Evolutionary conservation across 2,329 filamentous ascomycete genomes (phyloP), one percentile per base, ranked within the genome.

Genomic region (Sarocladium strictum): DNA sequence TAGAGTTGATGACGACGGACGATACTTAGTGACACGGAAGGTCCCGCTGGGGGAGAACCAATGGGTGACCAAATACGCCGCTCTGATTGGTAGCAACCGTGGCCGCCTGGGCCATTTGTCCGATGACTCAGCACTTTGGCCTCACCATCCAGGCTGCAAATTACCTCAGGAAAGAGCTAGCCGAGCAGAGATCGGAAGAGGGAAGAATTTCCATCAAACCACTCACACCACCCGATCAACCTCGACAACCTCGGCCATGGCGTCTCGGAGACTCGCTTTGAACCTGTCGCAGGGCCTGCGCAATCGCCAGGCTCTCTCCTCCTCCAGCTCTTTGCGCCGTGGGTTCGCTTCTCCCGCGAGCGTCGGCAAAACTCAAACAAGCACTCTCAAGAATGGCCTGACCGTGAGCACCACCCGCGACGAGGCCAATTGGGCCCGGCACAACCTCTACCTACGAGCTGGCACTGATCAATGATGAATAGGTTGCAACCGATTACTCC

Each of bases 401-500:
- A 99, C 94, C 68, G 93, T 97, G 75, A 74, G 76, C 33, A 33
- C 29, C 55, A 26, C 62, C 60, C 61, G 63, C 62, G 59, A 59
- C 51, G 56, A 56, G 61, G 58, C 61, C 72, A 73, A 76, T 76
- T 74, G 69, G 64, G 62, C 61, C 63, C 61, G 55, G 51, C n/a
- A 56, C 54, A 32, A 32, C 51, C 37, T 54, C 58, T 63, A 54
- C 61, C 56, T 43, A 29, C 45, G 56, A 57, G 41, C 55, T 17
- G 26, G 35, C 57, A 57, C 65, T 69, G 58, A 73, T 62, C 19
- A 33, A 23, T 50, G 17, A 49, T 19, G 40, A 35, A 56, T 72
- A 97, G 93, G 91, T 99, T 72, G 94, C 94, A 64, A 96, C 94
- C 66, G 93, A 99, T 76, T 89, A 97, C 80, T 97, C 92, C 61